phyloP scores from a whole-genome alignment of 75 land plant genomes.

The Selaginella moellendorffii region DNA sequence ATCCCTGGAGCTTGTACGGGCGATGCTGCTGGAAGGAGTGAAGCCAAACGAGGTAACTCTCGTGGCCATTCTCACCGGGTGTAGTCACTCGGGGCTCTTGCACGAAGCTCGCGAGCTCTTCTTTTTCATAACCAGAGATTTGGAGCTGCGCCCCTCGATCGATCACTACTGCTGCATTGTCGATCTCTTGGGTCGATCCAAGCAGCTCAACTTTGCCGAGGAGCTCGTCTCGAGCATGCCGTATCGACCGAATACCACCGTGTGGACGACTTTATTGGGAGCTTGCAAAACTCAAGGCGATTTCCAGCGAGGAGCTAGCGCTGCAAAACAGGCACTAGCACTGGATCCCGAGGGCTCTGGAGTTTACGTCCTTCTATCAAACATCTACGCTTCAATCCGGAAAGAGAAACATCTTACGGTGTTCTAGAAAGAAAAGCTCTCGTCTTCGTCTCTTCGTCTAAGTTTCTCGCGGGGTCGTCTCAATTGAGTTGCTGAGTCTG shows the following conservation, averaged over 20 bases:
- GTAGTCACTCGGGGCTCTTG: constrained; percentile 43
- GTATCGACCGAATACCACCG: constrained; percentile 38
- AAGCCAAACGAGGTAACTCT: constrained; percentile 44
- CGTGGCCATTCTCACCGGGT: constrained; percentile 45
- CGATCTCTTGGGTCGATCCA: constrained; percentile 66
- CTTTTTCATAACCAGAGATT: constrained; percentile 16
- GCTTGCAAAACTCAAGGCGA: background rate
- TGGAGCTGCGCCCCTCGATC: constrained; percentile 26
- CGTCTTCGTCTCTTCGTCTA: no score
- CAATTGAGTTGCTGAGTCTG: background rate
- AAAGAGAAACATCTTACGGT: no score
- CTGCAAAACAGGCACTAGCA: no score
- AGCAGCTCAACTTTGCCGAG: constrained; percentile 32
- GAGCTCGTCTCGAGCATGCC: constrained; percentile 45
- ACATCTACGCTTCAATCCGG: no score
- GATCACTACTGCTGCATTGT: constrained; percentile 58
- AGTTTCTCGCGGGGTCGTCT: no score
- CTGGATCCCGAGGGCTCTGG: no score
- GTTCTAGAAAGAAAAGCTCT: no score
- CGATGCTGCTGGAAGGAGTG: constrained; percentile 27
- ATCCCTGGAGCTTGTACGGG: constrained; percentile 28
- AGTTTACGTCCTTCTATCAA: no score
- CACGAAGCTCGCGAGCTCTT: constrained; percentile 32
- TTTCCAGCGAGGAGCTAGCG: background rate
- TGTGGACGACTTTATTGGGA: constrained; percentile 24